Evolutionary conservation across 192 early-diverging fungal genomes (phyloP).

Genomic region (Coemansia sp.): DNA sequence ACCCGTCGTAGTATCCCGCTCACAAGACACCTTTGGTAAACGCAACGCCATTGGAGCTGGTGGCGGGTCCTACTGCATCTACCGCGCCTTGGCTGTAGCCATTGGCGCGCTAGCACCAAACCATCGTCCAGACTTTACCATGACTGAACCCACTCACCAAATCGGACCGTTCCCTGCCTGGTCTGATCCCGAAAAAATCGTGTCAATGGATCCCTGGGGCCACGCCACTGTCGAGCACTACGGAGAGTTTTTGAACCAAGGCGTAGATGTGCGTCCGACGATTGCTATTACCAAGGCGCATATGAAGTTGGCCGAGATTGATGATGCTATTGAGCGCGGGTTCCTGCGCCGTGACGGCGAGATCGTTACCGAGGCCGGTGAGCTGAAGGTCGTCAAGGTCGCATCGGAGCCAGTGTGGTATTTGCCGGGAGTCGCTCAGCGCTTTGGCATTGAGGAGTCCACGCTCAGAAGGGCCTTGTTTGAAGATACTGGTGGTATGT

Average conservation of each 20-base stretch:
- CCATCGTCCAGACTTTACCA: conserved; percentile 82
- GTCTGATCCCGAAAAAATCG: conserved; percentile 84
- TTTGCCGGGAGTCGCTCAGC: conserved; percentile 85
- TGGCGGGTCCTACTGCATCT: conserved; percentile 89
- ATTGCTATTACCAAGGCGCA: conserved; percentile 95
- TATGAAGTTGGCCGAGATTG: conserved; percentile 90
- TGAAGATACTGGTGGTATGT: conserved; percentile 94
- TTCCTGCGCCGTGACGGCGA: conserved; percentile 76
- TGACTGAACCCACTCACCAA: conserved; percentile 82
- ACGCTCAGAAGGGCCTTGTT: conserved; percentile 81
- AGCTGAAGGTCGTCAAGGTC: conserved; percentile 87
- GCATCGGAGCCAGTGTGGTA: conserved; percentile 96
- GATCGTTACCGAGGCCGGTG: conserved; percentile 74
- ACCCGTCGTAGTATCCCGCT: conserved; percentile 82
- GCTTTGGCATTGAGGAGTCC: conserved; percentile 84
- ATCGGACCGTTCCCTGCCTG: conserved; percentile 81
- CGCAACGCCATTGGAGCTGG: conserved; percentile 96
- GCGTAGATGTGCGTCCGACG: conserved; percentile 83
- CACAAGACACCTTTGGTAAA: conserved; percentile 69
- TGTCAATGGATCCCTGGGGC: conserved; percentile 92
- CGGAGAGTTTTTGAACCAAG: conserved; percentile 60
- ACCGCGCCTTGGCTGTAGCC: conserved; percentile 87
- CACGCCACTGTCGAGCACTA: conserved; percentile 71
- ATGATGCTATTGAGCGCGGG: conserved; percentile 65
- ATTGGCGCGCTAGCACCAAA: conserved; percentile 81